Base-by-base conservation (phyloP, 2,329 filamentous ascomycete genomes). In the Penicillium sp. region DNA sequence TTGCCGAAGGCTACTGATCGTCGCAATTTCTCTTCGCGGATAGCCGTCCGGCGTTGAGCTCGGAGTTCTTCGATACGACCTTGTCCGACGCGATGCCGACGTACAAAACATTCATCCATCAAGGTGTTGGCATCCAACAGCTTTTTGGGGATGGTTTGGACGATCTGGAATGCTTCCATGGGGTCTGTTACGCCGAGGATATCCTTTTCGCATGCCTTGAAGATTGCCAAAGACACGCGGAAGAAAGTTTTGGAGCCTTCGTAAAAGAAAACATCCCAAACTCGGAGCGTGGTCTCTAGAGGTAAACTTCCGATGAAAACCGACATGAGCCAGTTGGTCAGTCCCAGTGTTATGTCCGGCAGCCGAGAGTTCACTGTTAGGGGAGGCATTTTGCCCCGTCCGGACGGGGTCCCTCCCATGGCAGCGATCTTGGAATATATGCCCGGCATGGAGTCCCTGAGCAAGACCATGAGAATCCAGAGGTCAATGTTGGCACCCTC, bases 261-360 rank as follows among this genome's bases (percentile, higher is more conserved):
- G 74, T 95, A 96, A 73, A 97, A 96, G 71, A 97, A 93, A 1
- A 91, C 86, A 67, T 97, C 93, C 93, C 93, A 97, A 1, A 97
- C 91, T 8, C 93, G 89, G 19, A 97, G 83, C 0, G 93, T 93
- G 19, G 89, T 91, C 77, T 97, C 93, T 61, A 96, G 92, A 2
- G 93, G 93, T 19, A 97, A 79, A 0, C 91, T 96, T 53, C 93
- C 92, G 60, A 97, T 94, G 74, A 94, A 97, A 67, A 94, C 90
- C 49, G 90, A 95, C 93, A 97, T 97, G 75, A 97, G 95, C 93
- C 93, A 97, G 4, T 93, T 90, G 10, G 93, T 96, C 75, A 94
- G 91, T 66, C 92, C 95, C 6, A 97, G 83, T 0, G 91, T 94
- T 64, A 97, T 93, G 13, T 93, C 93, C 0, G 93, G 93, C 12